These are phyloP conservation scores for Histomonas meleagridis DNA, from an alignment of 208 protist genomes.

Conservation along the genomic window DNA sequence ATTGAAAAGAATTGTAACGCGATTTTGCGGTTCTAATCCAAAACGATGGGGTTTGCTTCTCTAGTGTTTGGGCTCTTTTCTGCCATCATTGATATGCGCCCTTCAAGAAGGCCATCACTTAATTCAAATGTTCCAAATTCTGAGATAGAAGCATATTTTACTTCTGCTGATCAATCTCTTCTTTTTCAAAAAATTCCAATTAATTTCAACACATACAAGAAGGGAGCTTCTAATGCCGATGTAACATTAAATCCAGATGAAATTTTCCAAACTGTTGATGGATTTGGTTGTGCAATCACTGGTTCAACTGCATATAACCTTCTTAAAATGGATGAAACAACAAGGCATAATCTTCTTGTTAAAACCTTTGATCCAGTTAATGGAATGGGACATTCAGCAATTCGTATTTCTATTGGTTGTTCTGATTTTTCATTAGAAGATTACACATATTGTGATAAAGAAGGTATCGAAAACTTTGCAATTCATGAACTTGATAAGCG, in stretches of 20 bases:
- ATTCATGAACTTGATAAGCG: not conserved
- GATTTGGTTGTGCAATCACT: constrained; percentile 19
- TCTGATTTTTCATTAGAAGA: constrained; percentile 8
- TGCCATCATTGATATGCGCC: too few relatives aligned
- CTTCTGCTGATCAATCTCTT: not conserved
- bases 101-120: too few relatives aligned
- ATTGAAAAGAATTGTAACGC: too few relatives aligned
- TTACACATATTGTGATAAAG: constrained; percentile 24
- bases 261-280: not conserved
- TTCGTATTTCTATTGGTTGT: not conserved
- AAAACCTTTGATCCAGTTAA: not conserved
- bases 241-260: not conserved
- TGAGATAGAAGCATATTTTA: not conserved
- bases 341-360: not conserved
- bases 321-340: not conserved
- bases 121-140: too few relatives aligned
- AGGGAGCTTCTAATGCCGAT: not conserved
- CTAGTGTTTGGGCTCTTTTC: too few relatives aligned
- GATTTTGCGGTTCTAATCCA: too few relatives aligned
- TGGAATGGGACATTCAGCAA: not conserved
- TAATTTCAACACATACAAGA: not conserved
- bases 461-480: not conserved
- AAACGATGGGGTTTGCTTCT: too few relatives aligned
- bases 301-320: not conserved
- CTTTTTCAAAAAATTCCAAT: not conserved